These are phyloP conservation scores for Helianthus tuberosus DNA, from an alignment of 129 eudicot genomes.

Conservation along the genomic window DNA sequence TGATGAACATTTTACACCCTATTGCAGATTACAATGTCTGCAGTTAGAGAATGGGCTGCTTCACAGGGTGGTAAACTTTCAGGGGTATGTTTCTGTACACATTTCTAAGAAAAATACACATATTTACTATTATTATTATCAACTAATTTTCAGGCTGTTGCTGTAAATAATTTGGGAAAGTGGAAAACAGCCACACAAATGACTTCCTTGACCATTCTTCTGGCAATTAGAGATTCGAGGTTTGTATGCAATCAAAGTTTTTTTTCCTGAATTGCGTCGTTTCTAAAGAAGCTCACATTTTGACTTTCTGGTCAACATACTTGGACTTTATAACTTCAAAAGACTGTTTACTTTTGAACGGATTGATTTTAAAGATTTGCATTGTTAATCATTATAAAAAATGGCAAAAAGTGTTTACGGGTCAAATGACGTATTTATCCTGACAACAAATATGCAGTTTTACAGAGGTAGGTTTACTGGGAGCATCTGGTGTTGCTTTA, in stretches of 20 bases:
- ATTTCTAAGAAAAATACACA: background rate
- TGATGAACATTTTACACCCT: conserved; percentile 18
- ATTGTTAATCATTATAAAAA: background rate
- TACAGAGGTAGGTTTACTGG: conserved; percentile 61
- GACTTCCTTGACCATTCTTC: conserved; percentile 83
- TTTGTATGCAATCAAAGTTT: conserved; percentile 16
- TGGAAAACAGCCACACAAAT: conserved; percentile 99
- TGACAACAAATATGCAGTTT: conserved; percentile 48
- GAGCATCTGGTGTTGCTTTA: conserved; percentile 67
- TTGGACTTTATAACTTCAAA: background rate
- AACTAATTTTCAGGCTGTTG: conserved; percentile 75
- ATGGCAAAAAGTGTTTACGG: background rate
- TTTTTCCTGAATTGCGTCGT: background rate
- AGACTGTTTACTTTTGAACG: background rate
- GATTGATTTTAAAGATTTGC: background rate
- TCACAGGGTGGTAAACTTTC: conserved; percentile 82
- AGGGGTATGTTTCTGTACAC: conserved; percentile 49
- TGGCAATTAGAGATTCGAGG: conserved; percentile 86
- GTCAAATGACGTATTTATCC: background rate
- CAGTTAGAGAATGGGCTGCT: conserved; percentile 80
- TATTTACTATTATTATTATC: background rate
- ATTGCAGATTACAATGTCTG: conserved; percentile 66
- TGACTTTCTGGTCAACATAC: background rate
- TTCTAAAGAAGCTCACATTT: conserved; percentile 9
- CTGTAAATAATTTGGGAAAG: conserved; percentile 97